phyloP scores from a whole-genome alignment of 1,284 basidiomycete genomes.

The Xanthoconium separans region DNA sequence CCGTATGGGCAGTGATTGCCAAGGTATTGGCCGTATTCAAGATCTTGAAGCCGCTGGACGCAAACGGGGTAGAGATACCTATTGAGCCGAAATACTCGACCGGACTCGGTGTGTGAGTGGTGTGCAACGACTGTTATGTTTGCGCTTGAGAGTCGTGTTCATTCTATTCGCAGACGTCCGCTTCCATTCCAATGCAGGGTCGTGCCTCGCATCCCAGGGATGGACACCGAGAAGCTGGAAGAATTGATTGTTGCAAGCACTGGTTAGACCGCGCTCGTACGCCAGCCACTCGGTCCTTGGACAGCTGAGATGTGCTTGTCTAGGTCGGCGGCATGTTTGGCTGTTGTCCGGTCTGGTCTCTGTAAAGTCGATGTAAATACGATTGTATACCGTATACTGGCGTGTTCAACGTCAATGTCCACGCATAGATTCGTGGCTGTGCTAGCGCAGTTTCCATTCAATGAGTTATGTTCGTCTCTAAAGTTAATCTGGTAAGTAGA shows the following conservation, averaged over 20 bases:
- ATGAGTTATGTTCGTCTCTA: not conserved
- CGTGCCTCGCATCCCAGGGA: conserved; percentile 6
- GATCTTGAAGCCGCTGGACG: conserved; percentile 14
- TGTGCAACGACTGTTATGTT: not conserved
- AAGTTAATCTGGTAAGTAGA: too few relatives aligned
- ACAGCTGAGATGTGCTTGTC: not conserved
- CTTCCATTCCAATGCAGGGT: conserved; percentile 16
- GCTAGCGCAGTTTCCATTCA: too few relatives aligned
- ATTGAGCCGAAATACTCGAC: conserved; percentile 3
- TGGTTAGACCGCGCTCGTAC: not conserved
- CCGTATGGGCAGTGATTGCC: conserved; percentile 12
- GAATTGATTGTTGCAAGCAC: conserved; percentile 5
- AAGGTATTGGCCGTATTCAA: conserved; percentile 17
- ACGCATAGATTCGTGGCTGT: too few relatives aligned
- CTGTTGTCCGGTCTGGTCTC: not conserved
- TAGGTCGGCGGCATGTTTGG: too few relatives aligned
- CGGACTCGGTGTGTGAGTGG: conserved; percentile 5
- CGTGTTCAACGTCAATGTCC: too few relatives aligned
- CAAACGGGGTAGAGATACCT: conserved; percentile 6
- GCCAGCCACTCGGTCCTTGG: not conserved
- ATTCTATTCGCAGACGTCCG: conserved; percentile 7
- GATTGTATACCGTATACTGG: not conserved
- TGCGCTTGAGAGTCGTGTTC: not conserved
- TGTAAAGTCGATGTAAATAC: not conserved
- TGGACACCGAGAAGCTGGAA: conserved; percentile 6